Evolutionary conservation across 495 filamentous ascomycete species (phyloP).

Genomic region (Aspergillus conjunctus): DNA sequence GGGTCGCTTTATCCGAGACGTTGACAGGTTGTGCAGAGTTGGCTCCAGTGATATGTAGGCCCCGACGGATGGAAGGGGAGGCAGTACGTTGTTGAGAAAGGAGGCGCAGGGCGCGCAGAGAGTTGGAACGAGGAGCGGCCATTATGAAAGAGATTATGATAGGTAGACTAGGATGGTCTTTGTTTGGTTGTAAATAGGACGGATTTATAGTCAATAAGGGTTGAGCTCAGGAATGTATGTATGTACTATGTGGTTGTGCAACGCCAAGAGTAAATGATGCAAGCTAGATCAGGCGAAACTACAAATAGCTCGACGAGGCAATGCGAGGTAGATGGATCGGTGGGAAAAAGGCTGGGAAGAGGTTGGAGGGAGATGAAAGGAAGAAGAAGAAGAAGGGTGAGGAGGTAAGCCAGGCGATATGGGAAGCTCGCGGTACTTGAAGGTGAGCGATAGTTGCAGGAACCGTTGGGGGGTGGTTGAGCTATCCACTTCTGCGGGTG

Average conservation of each 20-base stretch:
- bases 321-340: background rate
- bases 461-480: slow-evolving; percentile 28
- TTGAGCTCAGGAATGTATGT: slow-evolving; percentile 25
- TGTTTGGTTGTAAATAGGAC: background rate
- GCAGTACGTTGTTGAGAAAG: slow-evolving; percentile 47
- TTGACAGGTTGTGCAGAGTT: slow-evolving; percentile 48
- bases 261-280: slow-evolving; percentile 17
- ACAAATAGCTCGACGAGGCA: background rate
- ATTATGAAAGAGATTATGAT: slow-evolving; percentile 35
- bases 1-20: slow-evolving; percentile 37
- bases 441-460: slow-evolving; percentile 19
- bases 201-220: slow-evolving; percentile 18
- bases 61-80: slow-evolving; percentile 43
- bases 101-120: slow-evolving; percentile 51
- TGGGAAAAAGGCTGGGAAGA: slow-evolving; percentile 8
- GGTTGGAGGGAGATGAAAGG: slow-evolving; percentile 15
- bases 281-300: background rate
- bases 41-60: slow-evolving; percentile 58
- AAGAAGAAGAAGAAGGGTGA: slow-evolving; percentile 9
- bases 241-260: slow-evolving; percentile 12
- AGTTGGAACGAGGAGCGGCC: slow-evolving; percentile 52
- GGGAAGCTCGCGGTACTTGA: slow-evolving; percentile 27
- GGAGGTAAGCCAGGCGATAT: slow-evolving; percentile 13
- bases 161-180: slow-evolving; percentile 4
- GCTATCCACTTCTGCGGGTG: slow-evolving; percentile 22